These are phyloP conservation scores for Fusarium metavorans DNA, from an alignment of 2,329 filamentous ascomycete genomes.

Conservation along the genomic window DNA sequence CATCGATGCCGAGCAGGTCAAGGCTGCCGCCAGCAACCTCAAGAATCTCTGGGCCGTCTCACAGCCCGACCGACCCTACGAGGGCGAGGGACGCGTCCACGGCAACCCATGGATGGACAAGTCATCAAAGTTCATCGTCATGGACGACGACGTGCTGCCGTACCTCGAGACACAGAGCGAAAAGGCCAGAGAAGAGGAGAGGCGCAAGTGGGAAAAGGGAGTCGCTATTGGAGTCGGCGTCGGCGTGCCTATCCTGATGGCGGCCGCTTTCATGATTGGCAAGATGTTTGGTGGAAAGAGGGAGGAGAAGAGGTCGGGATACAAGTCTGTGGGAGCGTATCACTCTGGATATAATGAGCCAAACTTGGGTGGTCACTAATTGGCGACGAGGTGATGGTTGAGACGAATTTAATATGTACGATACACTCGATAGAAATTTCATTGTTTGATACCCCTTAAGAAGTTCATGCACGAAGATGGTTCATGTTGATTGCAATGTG, in stretches of 20 bases:
- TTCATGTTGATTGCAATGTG: neutral
- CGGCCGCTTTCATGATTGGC: conserved; percentile 10
- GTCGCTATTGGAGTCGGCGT: conserved; percentile 26
- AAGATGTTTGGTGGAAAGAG: conserved; percentile 8
- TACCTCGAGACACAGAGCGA: conserved; percentile 19
- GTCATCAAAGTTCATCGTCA: conserved; percentile 30
- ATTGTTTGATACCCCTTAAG: conserved; percentile 13
- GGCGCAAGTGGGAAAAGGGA: conserved; percentile 11
- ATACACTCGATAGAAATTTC: conserved; percentile 12
- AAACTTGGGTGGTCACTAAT: conserved; percentile 21
- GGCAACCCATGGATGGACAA: conserved; percentile 18
- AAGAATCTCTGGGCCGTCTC: conserved; percentile 27
- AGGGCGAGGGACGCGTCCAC: conserved; percentile 16
- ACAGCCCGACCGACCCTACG: conserved; percentile 16
- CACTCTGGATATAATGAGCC: conserved; percentile 25
- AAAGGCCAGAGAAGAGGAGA: neutral
- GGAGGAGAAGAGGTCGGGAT: conserved; percentile 18
- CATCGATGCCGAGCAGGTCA: conserved; percentile 27
- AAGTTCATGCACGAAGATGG: conserved; percentile 1
- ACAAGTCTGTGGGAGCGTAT: conserved; percentile 24
- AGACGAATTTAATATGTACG: conserved; percentile 9
- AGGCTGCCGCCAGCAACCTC: conserved; percentile 14
- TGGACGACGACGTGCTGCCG: conserved; percentile 17
- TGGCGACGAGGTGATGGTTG: neutral
- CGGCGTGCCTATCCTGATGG: conserved; percentile 13